Evolutionary conservation across 345 rosid species (phyloP), one percentile per base, ranked within the genome.

Genomic region (Syzygium oleosum): DNA sequence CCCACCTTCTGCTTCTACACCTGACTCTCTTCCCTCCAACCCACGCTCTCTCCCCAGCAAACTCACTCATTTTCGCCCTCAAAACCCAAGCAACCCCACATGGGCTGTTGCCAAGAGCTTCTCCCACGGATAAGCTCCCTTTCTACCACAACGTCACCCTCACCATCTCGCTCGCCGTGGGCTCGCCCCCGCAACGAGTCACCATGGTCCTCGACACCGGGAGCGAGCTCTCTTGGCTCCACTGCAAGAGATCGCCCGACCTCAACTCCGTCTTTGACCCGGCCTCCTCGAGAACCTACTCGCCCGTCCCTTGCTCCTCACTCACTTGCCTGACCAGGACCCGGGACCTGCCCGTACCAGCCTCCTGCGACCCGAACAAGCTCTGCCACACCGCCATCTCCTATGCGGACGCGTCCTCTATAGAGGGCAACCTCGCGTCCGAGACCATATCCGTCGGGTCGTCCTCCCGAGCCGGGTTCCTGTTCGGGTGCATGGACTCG

Each of bases 191-290:
- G 21, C 98, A 97, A 86, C 95, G 94, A 87, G 95, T 95, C 83
- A 91, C 99, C 88, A 92, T 97, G 97, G 98, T 95, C 58, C 87
- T 97, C 49, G 98, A 97, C 94, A 97, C 99, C 4, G 98, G 99
- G 12, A 95, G 97, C 85, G 99, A 97, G 87, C 98, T 95, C 90
- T 92, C 97, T 17, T 97, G 99, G 98, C 93, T 97, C 51, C 95
- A 92, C 25, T 97, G 99, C 89, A 54, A 19, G 56, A 95, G 93
- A 93, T 92, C 87, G 51, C 56, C 9, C 23, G 22, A 54, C 23
- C 56, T 54, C 22, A 22, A 7, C 23, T 54, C 56, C 56, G 56
- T 54, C 56, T 54, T 54, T 9, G 23, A 54, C 56, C 56, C 56
- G 9, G 23, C 21, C 56, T 54, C 56, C 56, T 54, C 56, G 22